These are phyloP conservation scores for Postia placenta DNA, from an alignment of 768 basidiomycete genomes.

Conservation along the genomic window DNA sequence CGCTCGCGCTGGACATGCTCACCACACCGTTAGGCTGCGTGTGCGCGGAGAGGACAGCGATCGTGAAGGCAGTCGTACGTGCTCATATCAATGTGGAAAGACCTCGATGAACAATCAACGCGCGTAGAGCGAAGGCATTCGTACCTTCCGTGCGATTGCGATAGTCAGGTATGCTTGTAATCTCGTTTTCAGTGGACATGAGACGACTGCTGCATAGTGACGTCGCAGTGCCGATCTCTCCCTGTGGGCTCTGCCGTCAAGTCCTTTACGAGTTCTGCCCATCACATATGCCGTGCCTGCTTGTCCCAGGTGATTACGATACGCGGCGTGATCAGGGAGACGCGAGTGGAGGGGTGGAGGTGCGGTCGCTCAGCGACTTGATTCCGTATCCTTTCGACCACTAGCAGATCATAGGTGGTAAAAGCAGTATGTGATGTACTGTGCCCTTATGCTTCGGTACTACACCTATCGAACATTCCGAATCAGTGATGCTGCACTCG, in stretches of 20 bases:
- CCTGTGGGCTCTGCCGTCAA: constrained; percentile 92
- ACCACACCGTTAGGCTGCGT: constrained; percentile 69
- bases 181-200: background rate
- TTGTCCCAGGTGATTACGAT: constrained; percentile 60
- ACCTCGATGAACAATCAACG: constrained; percentile 20
- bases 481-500: background rate
- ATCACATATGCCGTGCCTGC: constrained; percentile 60
- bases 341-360: constrained; percentile 37
- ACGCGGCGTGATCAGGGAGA: constrained; percentile 29
- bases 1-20: no score
- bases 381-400: constrained; percentile 37
- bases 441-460: background rate
- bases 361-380: constrained; percentile 63
- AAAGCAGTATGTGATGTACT: background rate
- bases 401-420: background rate
- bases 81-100: background rate
- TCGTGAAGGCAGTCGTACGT: constrained; percentile 89
- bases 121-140: constrained; percentile 61
- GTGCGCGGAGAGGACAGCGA: constrained; percentile 90
- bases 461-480: background rate
- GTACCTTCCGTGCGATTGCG: constrained; percentile 65
- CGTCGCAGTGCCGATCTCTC: constrained; percentile 57
- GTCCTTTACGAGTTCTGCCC: constrained; percentile 81
- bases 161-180: constrained; percentile 54
- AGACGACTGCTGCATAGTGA: constrained; percentile 39